phyloP scores from a whole-genome alignment of 1,139 yeast species.

The Yamadazyma oceani region DNA sequence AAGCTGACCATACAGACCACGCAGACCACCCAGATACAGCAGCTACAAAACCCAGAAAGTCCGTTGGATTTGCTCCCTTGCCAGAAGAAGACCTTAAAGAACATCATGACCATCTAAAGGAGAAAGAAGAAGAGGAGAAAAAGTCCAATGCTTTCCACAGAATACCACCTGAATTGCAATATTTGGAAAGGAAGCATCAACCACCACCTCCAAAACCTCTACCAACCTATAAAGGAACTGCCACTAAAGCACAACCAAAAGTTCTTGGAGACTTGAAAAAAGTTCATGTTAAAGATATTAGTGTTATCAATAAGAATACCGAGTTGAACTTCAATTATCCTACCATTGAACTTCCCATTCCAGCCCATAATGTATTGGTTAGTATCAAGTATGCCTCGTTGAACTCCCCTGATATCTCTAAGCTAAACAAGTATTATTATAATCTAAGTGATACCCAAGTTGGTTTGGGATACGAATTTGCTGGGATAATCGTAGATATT shows the following conservation, averaged over 20 bases:
- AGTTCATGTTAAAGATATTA: slow-evolving; percentile 41
- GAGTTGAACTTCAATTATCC: slow-evolving; percentile 46
- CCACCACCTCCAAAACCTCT: slow-evolving; percentile 22
- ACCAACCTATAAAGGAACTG: slow-evolving; percentile 4
- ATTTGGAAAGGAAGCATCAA: slow-evolving; percentile 29
- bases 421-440: slow-evolving; percentile 36
- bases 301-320: slow-evolving; percentile 43
- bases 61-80: slow-evolving; percentile 45
- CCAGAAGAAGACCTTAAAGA: slow-evolving; percentile 39
- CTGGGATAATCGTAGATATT: slow-evolving; percentile 34
- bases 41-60: slow-evolving; percentile 16
- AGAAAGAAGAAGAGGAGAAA: slow-evolving; percentile 26
- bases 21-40: too few species aligned
- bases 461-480: slow-evolving; percentile 46
- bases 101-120: slow-evolving; percentile 31
- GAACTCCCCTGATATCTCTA: slow-evolving; percentile 40
- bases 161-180: slow-evolving; percentile 46
- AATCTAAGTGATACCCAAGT: slow-evolving; percentile 40
- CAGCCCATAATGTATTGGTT: slow-evolving; percentile 33
- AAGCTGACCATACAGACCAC: too few species aligned
- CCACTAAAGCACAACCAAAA: slow-evolving; percentile 5
- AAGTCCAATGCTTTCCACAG: slow-evolving; percentile 39
- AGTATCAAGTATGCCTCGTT: slow-evolving; percentile 40
- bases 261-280: slow-evolving; percentile 31
- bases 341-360: slow-evolving; percentile 36